Conservation (phyloP, 1,284 basidiomycete species). For the Cystobasidiaceae sp. region DNA sequence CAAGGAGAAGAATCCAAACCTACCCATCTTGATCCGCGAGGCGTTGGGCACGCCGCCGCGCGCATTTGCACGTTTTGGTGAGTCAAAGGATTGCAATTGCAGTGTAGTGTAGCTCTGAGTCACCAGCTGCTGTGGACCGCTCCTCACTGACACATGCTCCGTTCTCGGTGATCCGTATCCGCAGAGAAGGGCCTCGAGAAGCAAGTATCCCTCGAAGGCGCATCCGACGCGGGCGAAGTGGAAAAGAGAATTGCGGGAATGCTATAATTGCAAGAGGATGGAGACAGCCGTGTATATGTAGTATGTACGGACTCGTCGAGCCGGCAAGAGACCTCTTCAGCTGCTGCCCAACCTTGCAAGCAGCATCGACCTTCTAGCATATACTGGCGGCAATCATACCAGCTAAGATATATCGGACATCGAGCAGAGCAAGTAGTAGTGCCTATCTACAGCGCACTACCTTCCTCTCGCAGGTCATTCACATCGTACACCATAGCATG, state of each 20-base stretch:
- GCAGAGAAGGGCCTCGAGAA: constrained; percentile 71
- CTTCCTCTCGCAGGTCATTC: no score
- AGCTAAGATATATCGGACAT: no score
- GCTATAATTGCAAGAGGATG: constrained; percentile 44
- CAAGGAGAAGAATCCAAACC: constrained; percentile 81
- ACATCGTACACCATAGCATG: no score
- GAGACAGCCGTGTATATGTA: not conserved
- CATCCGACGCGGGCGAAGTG: constrained; percentile 62
- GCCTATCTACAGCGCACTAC: no score
- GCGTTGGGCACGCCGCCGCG: constrained; percentile 81
- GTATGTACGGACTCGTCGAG: not conserved
- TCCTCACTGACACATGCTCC: not conserved
- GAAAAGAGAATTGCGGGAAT: constrained; percentile 62
- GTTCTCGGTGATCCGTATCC: no score
- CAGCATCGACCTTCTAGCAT: no score
- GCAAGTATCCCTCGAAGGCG: constrained; percentile 71
- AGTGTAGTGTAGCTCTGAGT: not conserved
- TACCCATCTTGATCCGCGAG: constrained; percentile 84
- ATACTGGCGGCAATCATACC: no score
- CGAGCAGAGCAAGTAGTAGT: no score
- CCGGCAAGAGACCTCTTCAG: no score
- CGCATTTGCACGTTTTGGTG: constrained; percentile 86
- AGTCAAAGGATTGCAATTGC: constrained; percentile 46
- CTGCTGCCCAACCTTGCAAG: no score
- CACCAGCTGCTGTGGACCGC: not conserved